Evolutionary conservation across 1,139 yeast species (phyloP).

Genomic region (Protomyces inundatus): DNA sequence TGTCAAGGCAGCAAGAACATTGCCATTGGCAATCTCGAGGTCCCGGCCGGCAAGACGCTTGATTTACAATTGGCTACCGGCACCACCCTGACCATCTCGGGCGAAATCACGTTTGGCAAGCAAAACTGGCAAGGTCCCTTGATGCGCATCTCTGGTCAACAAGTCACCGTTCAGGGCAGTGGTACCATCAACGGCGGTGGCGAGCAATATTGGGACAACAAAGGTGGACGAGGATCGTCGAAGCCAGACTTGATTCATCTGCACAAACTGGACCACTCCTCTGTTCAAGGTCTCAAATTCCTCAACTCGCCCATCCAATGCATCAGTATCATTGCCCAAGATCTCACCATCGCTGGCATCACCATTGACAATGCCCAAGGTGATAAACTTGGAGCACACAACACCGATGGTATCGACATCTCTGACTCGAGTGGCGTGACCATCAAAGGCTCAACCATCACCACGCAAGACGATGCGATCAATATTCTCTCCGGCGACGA

Average conservation of each 20-base stretch:
- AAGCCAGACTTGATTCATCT: background rate
- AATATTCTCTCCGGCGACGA: background rate
- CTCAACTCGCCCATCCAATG: background rate
- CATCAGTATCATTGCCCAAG: background rate
- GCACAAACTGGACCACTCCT: background rate
- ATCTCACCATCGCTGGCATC: background rate
- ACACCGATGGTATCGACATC: background rate
- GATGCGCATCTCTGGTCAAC: background rate
- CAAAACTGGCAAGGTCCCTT: background rate
- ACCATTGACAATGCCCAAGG: background rate
- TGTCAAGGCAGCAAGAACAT: background rate
- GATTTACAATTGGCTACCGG: background rate
- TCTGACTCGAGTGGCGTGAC: background rate
- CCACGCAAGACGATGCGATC: background rate
- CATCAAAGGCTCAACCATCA: background rate
- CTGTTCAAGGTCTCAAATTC: background rate
- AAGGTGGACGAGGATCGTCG: background rate
- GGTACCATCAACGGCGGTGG: background rate
- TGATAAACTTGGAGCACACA: background rate
- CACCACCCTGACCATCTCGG: background rate
- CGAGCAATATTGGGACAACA: background rate
- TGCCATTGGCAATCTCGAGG: background rate
- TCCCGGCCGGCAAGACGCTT: background rate
- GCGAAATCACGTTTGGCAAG: background rate
- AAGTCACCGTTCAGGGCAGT: background rate